Evolutionary conservation across 345 rosid genomes (phyloP).

Genomic region (Limnanthes douglasii): DNA sequence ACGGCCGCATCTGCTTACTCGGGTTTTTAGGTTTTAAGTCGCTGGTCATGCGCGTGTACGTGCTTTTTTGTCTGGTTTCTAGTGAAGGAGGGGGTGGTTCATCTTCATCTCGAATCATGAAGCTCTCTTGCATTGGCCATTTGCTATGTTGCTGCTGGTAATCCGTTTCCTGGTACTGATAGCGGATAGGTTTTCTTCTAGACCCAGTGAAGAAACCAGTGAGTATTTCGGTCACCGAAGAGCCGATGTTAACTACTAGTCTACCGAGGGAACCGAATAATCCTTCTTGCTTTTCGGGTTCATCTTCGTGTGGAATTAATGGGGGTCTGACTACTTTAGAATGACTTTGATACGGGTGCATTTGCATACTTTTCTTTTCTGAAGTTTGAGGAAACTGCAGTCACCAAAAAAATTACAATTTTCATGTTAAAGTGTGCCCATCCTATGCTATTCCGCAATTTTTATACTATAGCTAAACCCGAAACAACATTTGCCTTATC

Average conservation of each 20-base stretch:
- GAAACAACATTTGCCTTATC: no score
- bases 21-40: constrained; percentile 25
- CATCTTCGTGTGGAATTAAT: constrained; percentile 50
- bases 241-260: constrained; percentile 51
- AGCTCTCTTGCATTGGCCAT: constrained; percentile 85
- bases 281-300: constrained; percentile 46
- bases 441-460: no score
- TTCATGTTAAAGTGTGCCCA: no score
- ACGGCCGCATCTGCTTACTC: constrained; percentile 35
- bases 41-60: constrained; percentile 27
- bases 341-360: constrained; percentile 49
- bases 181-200: constrained; percentile 12
- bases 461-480: no score
- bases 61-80: constrained; percentile 39
- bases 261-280: constrained; percentile 61
- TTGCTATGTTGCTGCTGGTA: constrained; percentile 21
- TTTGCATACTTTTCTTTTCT: constrained; percentile 20
- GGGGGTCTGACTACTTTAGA: constrained; percentile 53
- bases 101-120: constrained; percentile 58
- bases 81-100: constrained; percentile 54
- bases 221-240: constrained; percentile 40
- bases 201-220: constrained; percentile 26
- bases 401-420: no score
- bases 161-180: constrained; percentile 10
- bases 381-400: no score